Base-by-base conservation (phyloP, 225 moss, liverwort and hornwort species). In the Bryum argenteum region DNA sequence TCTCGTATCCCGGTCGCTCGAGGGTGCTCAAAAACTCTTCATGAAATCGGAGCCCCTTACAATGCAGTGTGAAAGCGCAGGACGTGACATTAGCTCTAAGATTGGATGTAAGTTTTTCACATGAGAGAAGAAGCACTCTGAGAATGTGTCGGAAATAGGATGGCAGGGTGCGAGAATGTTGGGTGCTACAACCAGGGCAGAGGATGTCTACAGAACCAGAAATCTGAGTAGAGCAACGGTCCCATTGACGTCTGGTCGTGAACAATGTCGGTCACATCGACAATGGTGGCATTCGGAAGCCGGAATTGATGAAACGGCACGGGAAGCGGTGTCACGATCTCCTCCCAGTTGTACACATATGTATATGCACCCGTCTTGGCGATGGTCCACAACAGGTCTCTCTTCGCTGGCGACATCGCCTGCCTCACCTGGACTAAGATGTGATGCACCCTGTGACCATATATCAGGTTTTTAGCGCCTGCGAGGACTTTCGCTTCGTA, bases 131-230 rank as follows among this genome's bases (percentile, higher is more conserved):
- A 47, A 11, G 6, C 62, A 24, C n/a, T 13, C 11, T 11, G 19
- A n/a, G 18, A 21, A 23, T 45, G 11, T 65, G 28, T 33, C 33
- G 33, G 33, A 48, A 11, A 15, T 5, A 48, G 7, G 16, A 48
- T 48, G 15, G 15, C 44, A 12, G 38, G 20, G 37, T 38, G 61
- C 39, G 22, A 66, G 38, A 40, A 38, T 58, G 11, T 24, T 17
- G 41, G n/a, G 23, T 51, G 50, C 82, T 50, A 71, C 11, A 77
- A 51, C 77, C 80, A 86, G 43, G 77, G 77, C 17, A 86, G 65
- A 65, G 60, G 80, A 38, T 75, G 54, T 40, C 66, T 80, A 69
- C 80, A 71, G 65, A 80, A 86, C 75, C 82, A 83, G 40, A 77
- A 83, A 68, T 75, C 61, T 63, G 65, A 69, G 47, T 77, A 77